A percentile compares a stretch with the other conserved stretches of the same genome.
Evolutionary conservation across 306 rosid genomes (phyloP).

Genomic region (Macrotyloma uniflorum): DNA sequence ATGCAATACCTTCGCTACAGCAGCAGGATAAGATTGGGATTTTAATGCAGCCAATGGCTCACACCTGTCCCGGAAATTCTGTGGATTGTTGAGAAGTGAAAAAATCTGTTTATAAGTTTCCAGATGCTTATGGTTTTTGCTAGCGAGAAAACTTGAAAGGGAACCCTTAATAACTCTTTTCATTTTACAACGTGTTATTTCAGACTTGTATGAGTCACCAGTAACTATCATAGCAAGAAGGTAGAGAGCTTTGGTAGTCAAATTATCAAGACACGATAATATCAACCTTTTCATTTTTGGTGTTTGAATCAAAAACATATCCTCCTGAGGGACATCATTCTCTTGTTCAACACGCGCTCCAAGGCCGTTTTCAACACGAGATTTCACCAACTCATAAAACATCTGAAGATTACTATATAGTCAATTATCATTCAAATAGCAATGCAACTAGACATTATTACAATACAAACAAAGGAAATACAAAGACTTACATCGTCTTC

Average conservation of each 20-base stretch:
- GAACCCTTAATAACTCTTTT: conserved; percentile 53
- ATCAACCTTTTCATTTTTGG: conserved; percentile 40
- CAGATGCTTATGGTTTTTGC: conserved; percentile 27
- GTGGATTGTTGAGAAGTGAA: conserved; percentile 60
- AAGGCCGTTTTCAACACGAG: conserved; percentile 57
- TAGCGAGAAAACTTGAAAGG: conserved; percentile 48
- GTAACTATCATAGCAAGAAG: conserved; percentile 56
- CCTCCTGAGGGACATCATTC: conserved; percentile 43
- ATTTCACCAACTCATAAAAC: conserved; percentile 64
- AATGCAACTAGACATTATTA: background rate
- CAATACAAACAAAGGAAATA: conserved; percentile 23
- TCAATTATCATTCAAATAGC: conserved; percentile 36
- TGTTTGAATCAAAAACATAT: conserved; percentile 29
- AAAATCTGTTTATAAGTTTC: conserved; percentile 47
- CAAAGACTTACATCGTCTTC: conserved; percentile 76
- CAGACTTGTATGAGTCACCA: conserved; percentile 49
- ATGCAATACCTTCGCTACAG: conserved; percentile 49
- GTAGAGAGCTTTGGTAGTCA: conserved; percentile 73
- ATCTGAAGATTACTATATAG: conserved; percentile 51
- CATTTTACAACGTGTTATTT: conserved; percentile 68
- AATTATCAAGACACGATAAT: conserved; percentile 56
- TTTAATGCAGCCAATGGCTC: conserved; percentile 38
- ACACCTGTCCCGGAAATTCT: conserved; percentile 47
- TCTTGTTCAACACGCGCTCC: conserved; percentile 50
- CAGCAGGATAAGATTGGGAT: conserved; percentile 42